Evolutionary conservation across 768 basidiomycete species (phyloP), one percentile per base, ranked within the genome.

Genomic region (Cubamyces lactineus): DNA sequence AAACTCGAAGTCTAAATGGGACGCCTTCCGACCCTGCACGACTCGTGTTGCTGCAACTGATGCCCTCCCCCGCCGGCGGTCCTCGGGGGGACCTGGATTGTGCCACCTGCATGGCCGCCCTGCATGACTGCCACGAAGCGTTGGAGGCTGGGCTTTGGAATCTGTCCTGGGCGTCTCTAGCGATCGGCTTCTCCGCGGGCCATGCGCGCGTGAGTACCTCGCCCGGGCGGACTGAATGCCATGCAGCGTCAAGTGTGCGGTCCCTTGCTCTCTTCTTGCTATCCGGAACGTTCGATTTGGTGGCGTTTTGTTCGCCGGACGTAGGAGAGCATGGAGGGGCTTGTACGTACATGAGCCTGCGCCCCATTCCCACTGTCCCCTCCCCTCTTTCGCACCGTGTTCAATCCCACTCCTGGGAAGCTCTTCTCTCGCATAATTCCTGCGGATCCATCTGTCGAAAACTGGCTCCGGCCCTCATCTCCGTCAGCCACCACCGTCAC

Each of bases 261-360:
- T 15, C 12, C 56, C 15, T 23, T 39, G 16, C 21, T 39, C n/a
- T 21, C 38, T 55, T 19, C 21, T 40, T 26, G 34, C 56, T 47
- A 21, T 34, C 23, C 57, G 26, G 54, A 51, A 59, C 41, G 24
- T 51, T 45, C 47, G 49, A 51, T 41, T 41, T 38, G 47, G 53
- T 54, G 59, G 45, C 52, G 53, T 45, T 53, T 53, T 40, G 52
- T 46, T 53, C 51, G 45, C 34, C 51, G 59, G 59, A 26, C 15
- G 52, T 38, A 52, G 41, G 52, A 40, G 50, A 42, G 38, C 3
- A 16, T 34, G 21, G 38, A 39, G 59, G 34, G 53, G n/a, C 9
- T 34, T 55, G 52, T 61, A 55, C 60, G 60, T 61, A 61, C 60
- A 59, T 41, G 40, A 30, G 26, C 40, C 7, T 17, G 53, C 46